phyloP scores from a whole-genome alignment of 371 early-diverging fungal species.

The Sporodiniella umbellata region DNA sequence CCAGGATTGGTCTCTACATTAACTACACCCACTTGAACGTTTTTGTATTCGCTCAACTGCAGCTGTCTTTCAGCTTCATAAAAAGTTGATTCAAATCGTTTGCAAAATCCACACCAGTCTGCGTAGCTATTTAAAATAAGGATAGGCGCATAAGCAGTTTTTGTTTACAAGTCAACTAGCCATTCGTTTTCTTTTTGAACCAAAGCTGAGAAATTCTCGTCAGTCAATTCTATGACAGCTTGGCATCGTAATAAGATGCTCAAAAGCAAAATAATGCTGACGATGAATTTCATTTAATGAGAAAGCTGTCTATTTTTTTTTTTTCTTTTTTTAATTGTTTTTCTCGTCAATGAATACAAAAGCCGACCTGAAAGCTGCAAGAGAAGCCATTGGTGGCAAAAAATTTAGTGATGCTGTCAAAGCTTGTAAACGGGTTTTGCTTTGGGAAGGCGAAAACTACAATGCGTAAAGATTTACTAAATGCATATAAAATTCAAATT shows the following conservation, averaged over 20 bases:
- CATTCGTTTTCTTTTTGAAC: conserved; percentile 32
- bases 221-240: conserved; percentile 34
- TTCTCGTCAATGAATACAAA: conserved; percentile 47
- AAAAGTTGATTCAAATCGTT: conserved; percentile 28
- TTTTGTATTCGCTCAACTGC: conserved; percentile 5
- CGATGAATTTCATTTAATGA: background rate
- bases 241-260: conserved; percentile 1
- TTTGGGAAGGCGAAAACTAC: conserved; percentile 75
- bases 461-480: conserved; percentile 57
- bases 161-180: conserved; percentile 41
- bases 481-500: background rate
- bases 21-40: conserved; percentile 33
- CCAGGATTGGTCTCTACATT: conserved; percentile 39
- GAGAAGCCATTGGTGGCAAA: conserved; percentile 70
- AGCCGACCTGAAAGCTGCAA: conserved; percentile 72
- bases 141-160: background rate
- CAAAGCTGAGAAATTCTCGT: conserved; percentile 29
- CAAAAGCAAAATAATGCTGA: background rate
- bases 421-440: conserved; percentile 65
- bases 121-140: conserved; percentile 29
- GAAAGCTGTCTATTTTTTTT: background rate
- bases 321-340: background rate
- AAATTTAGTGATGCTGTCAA: conserved; percentile 73
- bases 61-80: conserved; percentile 25
- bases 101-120: conserved; percentile 46